Evolutionary conservation across 805 yeast genomes (phyloP).

Genomic region (Myxozyma mucilagina): DNA sequence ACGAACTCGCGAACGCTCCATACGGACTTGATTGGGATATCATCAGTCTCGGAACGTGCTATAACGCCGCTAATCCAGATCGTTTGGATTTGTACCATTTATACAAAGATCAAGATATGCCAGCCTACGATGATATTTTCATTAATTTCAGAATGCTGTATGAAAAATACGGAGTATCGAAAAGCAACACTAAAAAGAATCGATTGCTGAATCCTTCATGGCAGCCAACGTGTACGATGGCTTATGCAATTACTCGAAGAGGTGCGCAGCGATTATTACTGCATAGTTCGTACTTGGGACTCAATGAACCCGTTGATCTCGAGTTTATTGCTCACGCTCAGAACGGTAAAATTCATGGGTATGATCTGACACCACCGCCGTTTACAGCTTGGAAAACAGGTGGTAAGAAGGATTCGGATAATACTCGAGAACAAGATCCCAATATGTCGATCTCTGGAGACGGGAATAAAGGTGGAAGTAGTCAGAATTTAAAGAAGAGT

Average conservation of each 20-base stretch:
- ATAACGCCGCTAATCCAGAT: slow-evolving; percentile 4
- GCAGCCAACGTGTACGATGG: slow-evolving; percentile 1
- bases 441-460: background rate
- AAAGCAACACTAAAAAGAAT: background rate
- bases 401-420: slow-evolving; percentile 16
- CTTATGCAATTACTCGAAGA: slow-evolving; percentile 17
- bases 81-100: slow-evolving; percentile 5
- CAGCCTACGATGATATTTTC: background rate
- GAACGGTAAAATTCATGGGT: slow-evolving; percentile 14
- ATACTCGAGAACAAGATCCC: background rate
- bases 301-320: slow-evolving; percentile 14
- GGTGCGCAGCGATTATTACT: slow-evolving; percentile 25
- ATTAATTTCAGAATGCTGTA: background rate
- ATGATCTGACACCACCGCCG: slow-evolving; percentile 15
- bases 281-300: slow-evolving; percentile 12
- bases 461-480: slow-evolving; percentile 9
- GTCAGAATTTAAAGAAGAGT: background rate
- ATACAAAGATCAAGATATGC: background rate
- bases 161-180: background rate
- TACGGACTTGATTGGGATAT: slow-evolving; percentile 27
- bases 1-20: slow-evolving; percentile 10
- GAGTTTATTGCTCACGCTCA: slow-evolving; percentile 5
- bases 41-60: slow-evolving; percentile 17
- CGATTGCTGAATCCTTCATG: background rate
- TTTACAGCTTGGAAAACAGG: slow-evolving; percentile 18